Percentiles rank a stretch among this genome's conserved stretches.
These are phyloP conservation scores for Mallotus nudiflorus DNA, from an alignment of 345 rosid species.

Conservation along the genomic window DNA sequence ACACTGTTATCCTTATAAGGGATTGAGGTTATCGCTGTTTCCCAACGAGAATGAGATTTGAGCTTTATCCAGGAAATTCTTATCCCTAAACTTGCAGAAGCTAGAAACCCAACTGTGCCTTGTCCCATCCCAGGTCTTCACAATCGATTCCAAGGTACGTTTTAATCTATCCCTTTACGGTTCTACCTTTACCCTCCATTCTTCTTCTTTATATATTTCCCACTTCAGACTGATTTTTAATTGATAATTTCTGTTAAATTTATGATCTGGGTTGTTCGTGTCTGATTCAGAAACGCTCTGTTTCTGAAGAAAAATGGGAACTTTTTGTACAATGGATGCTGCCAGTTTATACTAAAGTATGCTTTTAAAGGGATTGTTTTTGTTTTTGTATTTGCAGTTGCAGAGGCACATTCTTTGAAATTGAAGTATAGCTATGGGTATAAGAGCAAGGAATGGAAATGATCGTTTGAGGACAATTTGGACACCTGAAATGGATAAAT, in stretches of 20 bases:
- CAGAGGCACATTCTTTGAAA: background rate
- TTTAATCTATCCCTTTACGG: background rate
- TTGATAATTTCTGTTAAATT: background rate
- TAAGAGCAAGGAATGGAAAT: slow-evolving; percentile 27
- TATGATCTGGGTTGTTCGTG: background rate
- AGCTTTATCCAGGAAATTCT: slow-evolving; percentile 38
- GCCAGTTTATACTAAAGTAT: background rate
- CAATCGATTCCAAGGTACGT: slow-evolving; percentile 11
- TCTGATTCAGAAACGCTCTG: background rate
- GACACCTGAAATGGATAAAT: slow-evolving; percentile 88
- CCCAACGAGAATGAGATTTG: slow-evolving; percentile 8
- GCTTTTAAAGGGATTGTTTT: background rate
- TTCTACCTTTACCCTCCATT: background rate
- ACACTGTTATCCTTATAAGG: background rate
- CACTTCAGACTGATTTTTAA: no score
- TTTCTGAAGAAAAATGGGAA: background rate
- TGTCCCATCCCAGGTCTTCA: slow-evolving; percentile 6
- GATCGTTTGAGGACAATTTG: slow-evolving; percentile 74
- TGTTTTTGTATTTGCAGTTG: background rate
- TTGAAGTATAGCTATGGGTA: slow-evolving; percentile 27
- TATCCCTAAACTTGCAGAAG: slow-evolving; percentile 44
- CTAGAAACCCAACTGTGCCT: background rate
- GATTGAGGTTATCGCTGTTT: slow-evolving; percentile 12
- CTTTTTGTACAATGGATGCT: background rate
- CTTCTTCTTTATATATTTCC: background rate